These are phyloP conservation scores for Leccinum longicurvipes DNA, from an alignment of 768 basidiomycete genomes.

Conservation along the genomic window DNA sequence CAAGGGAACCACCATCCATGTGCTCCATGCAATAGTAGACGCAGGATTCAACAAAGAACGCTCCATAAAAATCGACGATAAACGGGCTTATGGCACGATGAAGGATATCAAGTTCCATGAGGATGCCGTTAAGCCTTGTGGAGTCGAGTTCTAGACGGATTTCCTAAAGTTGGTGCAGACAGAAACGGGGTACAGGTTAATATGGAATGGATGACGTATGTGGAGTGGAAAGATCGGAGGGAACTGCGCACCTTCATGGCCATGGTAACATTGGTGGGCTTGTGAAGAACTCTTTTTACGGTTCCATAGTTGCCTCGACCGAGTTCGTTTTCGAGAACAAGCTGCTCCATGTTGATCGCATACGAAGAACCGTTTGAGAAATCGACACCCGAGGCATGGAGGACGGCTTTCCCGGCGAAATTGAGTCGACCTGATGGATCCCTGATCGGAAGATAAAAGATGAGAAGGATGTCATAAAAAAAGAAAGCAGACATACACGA, in stretches of 20 bases:
- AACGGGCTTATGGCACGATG: constrained; percentile 89
- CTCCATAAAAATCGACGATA: constrained; percentile 98
- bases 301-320: constrained; percentile 97
- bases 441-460: constrained; percentile 37
- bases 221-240: not conserved
- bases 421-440: constrained; percentile 96
- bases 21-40: constrained; percentile 99
- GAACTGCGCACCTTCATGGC: constrained; percentile 90
- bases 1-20: constrained; percentile 98
- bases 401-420: constrained; percentile 88
- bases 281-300: constrained; percentile 93
- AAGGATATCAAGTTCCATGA: constrained; percentile 98
- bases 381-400: constrained; percentile 84
- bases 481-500: constrained; percentile 64
- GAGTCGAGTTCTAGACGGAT: constrained; percentile 95
- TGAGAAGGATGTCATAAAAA: not conserved
- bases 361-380: constrained; percentile 91
- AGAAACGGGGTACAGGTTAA: not conserved
- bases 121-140: constrained; percentile 89
- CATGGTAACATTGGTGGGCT: constrained; percentile 93
- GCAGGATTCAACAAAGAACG: constrained; percentile 99
- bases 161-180: constrained; percentile 58
- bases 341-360: constrained; percentile 91
- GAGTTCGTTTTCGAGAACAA: constrained; percentile 88
- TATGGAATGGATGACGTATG: constrained; percentile 7